Conservation (phyloP, 176 grass and related monocot species). For the Rhynchospora breviuscula region DNA sequence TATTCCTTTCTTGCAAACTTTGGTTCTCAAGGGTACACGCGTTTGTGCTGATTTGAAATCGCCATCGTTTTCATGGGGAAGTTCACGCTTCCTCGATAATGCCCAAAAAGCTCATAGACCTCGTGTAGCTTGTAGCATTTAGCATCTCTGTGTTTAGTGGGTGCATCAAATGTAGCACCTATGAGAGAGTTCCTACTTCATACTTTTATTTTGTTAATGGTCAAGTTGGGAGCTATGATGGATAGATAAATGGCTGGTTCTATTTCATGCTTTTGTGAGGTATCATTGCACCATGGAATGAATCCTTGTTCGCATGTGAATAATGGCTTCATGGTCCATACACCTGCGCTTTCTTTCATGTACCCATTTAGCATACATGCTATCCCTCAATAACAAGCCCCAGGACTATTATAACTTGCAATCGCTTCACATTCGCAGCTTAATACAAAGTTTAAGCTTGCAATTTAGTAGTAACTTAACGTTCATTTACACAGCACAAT, state of each 20-base stretch:
- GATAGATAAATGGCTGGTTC: background rate
- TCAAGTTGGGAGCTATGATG: background rate
- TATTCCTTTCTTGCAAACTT: background rate
- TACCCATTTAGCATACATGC: background rate
- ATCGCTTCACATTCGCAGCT: background rate
- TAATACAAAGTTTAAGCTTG: background rate
- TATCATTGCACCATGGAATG: conserved; percentile 1
- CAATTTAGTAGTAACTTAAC: background rate
- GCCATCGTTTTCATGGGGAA: conserved; percentile 1
- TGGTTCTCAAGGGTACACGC: background rate
- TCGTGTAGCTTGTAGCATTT: background rate
- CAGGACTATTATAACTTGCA: background rate
- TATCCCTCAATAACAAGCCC: background rate
- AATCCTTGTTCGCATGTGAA: background rate
- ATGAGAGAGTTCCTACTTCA: background rate
- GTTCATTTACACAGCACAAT: too few species aligned
- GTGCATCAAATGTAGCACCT: background rate
- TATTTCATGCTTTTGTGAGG: background rate
- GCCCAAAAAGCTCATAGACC: background rate
- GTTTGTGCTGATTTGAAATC: background rate
- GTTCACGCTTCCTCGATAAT: background rate
- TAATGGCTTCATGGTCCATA: background rate
- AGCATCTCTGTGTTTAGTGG: background rate
- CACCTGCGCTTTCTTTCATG: background rate
- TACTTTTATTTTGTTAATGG: background rate